Conservation (phyloP, 257 asterid genomes). For the Nicotiana knightiana region DNA sequence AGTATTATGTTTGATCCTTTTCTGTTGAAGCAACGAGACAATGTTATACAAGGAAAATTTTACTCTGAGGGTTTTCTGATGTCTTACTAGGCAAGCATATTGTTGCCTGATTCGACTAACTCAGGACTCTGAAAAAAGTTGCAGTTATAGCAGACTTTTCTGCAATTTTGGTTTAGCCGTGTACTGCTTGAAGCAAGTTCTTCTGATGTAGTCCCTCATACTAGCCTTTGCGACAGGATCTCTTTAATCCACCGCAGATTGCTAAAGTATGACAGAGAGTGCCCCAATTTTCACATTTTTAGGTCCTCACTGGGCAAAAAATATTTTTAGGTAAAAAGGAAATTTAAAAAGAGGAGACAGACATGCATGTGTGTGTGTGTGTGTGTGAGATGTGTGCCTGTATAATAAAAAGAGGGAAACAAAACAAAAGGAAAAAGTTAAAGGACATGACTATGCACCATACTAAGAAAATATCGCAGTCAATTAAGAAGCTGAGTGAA, state of each 20-base stretch:
- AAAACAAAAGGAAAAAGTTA: background rate
- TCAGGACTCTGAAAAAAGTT: background rate
- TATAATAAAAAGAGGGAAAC: background rate
- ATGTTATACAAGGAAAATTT: background rate
- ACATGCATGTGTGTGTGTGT: background rate
- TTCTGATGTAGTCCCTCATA: background rate
- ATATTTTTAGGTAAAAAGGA: background rate
- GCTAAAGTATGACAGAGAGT: background rate
- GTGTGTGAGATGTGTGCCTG: background rate
- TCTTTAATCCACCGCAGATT: background rate
- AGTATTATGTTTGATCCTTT: background rate
- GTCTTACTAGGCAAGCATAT: background rate
- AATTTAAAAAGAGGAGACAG: background rate
- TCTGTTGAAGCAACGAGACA: background rate
- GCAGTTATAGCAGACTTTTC: background rate
- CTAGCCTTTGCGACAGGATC: background rate
- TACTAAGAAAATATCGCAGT: background rate
- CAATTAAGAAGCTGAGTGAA: background rate
- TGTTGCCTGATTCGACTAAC: background rate
- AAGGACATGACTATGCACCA: background rate
- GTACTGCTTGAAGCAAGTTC: background rate
- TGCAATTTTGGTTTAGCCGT: background rate
- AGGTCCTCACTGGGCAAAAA: background rate
- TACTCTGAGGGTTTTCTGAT: background rate
- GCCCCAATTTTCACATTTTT: background rate